These are phyloP conservation scores for Candida pseudofarinosa DNA, from an alignment of 805 yeast species.

Conservation along the genomic window DNA sequence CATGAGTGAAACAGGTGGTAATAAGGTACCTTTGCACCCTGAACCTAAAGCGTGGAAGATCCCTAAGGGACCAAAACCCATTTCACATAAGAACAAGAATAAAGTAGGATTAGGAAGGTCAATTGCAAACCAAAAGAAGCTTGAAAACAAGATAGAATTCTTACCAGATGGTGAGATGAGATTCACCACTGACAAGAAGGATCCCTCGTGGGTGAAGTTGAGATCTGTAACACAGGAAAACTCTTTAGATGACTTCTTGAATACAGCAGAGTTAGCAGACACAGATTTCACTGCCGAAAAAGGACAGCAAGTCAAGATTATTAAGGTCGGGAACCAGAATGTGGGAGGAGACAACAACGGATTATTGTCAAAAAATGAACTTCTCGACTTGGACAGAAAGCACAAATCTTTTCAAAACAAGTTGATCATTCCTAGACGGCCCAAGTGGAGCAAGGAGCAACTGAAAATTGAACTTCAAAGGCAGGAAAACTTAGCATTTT, in stretches of 20 bases:
- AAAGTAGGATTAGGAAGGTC: conserved; percentile 82
- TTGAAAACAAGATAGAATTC: conserved; percentile 64
- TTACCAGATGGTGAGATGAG: conserved; percentile 86
- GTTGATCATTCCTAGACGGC: conserved; percentile 90
- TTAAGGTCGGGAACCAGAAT: conserved; percentile 60
- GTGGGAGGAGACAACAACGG: conserved; percentile 35
- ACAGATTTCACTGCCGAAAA: conserved; percentile 94
- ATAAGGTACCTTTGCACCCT: conserved; percentile 42
- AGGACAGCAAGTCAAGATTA: conserved; percentile 75
- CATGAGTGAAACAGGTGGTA: conserved; percentile 19
- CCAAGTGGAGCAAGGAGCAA: conserved; percentile 72
- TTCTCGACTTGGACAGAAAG: conserved; percentile 51
- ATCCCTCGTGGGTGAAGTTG: conserved; percentile 84
- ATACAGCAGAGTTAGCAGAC: conserved; percentile 93
- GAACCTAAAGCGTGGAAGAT: conserved; percentile 72
- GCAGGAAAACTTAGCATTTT: conserved; percentile 83
- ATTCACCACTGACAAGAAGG: conserved; percentile 80
- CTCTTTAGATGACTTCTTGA: conserved; percentile 88
- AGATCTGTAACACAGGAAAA: conserved; percentile 94
- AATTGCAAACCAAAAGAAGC: conserved; percentile 67
- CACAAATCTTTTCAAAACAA: conserved; percentile 65
- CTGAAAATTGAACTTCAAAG: conserved; percentile 76
- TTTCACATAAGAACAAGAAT: conserved; percentile 78
- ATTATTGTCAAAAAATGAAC: conserved; percentile 63
- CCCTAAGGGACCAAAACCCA: conserved; percentile 91